A percentile compares a stretch with the other conserved stretches of the same genome.
phyloP scores from a whole-genome alignment of 192 early-diverging fungal species.

The Dimargaris xerosporica region DNA sequence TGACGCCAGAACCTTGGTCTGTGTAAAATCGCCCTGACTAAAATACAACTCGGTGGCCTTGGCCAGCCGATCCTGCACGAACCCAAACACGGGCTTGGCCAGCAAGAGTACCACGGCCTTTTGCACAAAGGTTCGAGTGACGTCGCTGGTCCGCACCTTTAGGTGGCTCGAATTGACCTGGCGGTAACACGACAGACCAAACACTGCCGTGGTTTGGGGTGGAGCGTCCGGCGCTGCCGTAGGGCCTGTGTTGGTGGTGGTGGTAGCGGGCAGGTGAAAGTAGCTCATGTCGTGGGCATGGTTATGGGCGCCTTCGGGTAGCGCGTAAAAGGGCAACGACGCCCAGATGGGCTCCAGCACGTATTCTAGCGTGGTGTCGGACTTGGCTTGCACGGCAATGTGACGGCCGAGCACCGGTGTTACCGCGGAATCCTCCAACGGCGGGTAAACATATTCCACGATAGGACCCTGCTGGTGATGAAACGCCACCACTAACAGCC shows the following conservation, averaged over 20 bases:
- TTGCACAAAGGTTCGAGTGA: slow-evolving; percentile 10
- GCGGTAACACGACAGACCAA: slow-evolving; percentile 10
- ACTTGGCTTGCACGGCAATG: too few species aligned
- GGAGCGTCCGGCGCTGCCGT: neutral
- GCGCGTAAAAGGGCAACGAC: slow-evolving; percentile 10
- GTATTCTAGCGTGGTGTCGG: too few species aligned
- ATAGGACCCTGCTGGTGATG: slow-evolving; percentile 12
- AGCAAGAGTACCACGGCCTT: slow-evolving; percentile 8
- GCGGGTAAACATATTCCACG: slow-evolving; percentile 9
- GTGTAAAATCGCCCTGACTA: slow-evolving; percentile 7
- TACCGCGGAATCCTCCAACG: neutral
- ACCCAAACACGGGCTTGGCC: slow-evolving; percentile 8
- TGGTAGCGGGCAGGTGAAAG: slow-evolving; percentile 3
- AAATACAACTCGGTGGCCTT: slow-evolving; percentile 5
- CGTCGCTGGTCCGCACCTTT: slow-evolving; percentile 6
- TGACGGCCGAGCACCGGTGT: too few species aligned
- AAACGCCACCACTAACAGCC: too few species aligned
- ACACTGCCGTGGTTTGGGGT: neutral
- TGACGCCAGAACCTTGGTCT: neutral
- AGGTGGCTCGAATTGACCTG: slow-evolving; percentile 9
- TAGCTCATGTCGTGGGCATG: slow-evolving; percentile 7
- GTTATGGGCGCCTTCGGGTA: slow-evolving; percentile 11
- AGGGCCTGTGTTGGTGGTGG: neutral
- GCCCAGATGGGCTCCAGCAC: neutral
- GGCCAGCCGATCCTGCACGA: slow-evolving; percentile 5